Conservation (phyloP, 208 protist genomes). For the Naegleria lovaniensis region DNA sequence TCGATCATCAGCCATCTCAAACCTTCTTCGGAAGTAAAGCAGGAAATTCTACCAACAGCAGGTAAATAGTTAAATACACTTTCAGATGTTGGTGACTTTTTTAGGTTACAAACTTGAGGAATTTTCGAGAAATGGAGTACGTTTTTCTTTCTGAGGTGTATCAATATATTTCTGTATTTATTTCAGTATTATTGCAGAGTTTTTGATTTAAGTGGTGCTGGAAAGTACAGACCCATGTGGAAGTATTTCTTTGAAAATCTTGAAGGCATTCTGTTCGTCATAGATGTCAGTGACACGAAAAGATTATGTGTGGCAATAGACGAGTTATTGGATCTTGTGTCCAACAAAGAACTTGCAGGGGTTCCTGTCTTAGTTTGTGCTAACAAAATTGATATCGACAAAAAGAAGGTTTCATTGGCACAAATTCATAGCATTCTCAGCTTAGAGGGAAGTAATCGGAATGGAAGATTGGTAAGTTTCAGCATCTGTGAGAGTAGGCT, state of each 20-base stretch:
- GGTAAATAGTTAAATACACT: too few species aligned
- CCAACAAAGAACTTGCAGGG: background rate
- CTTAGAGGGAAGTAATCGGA: background rate
- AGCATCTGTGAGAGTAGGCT: too few species aligned
- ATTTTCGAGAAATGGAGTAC: background rate
- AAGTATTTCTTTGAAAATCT: background rate
- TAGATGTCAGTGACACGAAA: background rate
- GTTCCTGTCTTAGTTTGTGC: background rate
- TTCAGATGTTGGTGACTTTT: too few species aligned
- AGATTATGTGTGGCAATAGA: background rate
- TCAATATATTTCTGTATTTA: too few species aligned
- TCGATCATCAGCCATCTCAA: background rate
- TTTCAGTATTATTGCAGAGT: background rate
- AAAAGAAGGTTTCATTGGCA: background rate
- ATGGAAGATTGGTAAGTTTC: background rate
- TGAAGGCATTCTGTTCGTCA: background rate
- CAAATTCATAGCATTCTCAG: background rate
- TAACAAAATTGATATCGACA: background rate
- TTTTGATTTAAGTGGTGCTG: background rate
- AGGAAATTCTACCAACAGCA: background rate
- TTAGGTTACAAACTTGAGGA: background rate
- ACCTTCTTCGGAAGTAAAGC: background rate
- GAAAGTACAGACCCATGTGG: conserved; percentile 12
- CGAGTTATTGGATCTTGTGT: background rate
- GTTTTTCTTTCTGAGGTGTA: background rate